Evolutionary conservation across 176 grass and related monocot species (phyloP).

Genomic region (Panicum miliaceum): DNA sequence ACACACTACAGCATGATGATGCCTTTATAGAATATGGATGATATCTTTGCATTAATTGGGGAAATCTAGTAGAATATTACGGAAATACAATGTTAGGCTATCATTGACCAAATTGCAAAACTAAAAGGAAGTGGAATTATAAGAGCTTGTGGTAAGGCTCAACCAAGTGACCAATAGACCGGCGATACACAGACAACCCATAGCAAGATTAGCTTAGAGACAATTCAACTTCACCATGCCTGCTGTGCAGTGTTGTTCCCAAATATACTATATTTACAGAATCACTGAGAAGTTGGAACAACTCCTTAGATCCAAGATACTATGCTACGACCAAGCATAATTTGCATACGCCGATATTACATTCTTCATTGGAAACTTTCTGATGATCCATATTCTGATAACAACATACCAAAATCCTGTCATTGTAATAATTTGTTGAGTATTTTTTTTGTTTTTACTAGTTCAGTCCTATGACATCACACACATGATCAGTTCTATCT

Average conservation of each 20-base stretch:
- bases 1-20: neutral
- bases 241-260: slow-evolving; percentile 9
- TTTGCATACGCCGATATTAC: slow-evolving; percentile 3
- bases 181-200: neutral
- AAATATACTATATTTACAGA: neutral
- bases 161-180: neutral
- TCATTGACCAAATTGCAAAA: neutral
- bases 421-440: slow-evolving; percentile 26
- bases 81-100: neutral
- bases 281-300: slow-evolving; percentile 1
- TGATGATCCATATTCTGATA: neutral
- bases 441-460: slow-evolving; percentile 39
- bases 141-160: neutral
- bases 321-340: neutral
- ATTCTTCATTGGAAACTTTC: neutral
- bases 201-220: neutral
- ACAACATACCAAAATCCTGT: neutral
- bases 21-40: neutral
- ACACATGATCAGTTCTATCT: slow-evolving; percentile 69
- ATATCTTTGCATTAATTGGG: neutral
- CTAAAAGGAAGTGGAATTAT: neutral
- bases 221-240: neutral
- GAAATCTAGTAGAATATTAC: neutral
- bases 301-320: neutral
- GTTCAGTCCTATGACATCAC: slow-evolving; percentile 76